These are phyloP conservation scores for Coemansia javaensis DNA, from an alignment of 192 early-diverging fungal genomes.

Conservation along the genomic window DNA sequence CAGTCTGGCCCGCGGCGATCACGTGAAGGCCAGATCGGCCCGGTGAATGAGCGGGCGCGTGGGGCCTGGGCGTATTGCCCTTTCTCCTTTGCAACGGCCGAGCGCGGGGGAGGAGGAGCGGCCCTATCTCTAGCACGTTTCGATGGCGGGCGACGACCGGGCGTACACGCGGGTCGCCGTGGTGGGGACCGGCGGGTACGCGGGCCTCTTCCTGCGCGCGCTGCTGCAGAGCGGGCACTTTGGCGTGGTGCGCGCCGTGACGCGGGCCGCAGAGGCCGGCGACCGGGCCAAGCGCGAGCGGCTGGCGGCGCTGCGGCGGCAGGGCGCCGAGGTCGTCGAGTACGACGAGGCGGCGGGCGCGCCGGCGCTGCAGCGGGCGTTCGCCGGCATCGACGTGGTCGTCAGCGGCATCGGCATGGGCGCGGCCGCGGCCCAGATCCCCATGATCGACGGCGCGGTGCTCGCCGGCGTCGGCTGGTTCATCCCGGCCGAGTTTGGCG, in stretches of 20 bases:
- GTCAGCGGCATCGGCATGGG: constrained; percentile 28
- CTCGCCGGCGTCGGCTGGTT: constrained; percentile 41
- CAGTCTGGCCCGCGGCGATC: no score
- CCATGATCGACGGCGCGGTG: constrained; percentile 39
- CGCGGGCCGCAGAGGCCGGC: constrained; percentile 5
- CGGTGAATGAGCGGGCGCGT: no score
- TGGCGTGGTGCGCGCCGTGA: constrained; percentile 28
- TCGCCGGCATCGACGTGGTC: constrained; percentile 24
- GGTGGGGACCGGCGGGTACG: constrained; percentile 39
- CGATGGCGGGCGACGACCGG: no score
- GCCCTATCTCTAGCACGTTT: no score
- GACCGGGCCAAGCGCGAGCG: constrained; percentile 22
- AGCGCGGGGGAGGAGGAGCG: no score
- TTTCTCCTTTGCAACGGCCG: no score
- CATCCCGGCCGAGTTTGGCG: constrained; percentile 44
- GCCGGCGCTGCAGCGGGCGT: constrained; percentile 13
- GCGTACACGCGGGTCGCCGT: constrained; percentile 30
- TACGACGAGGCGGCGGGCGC: constrained; percentile 3
- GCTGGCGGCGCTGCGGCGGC: constrained; percentile 2
- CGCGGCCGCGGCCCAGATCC: constrained; percentile 17
- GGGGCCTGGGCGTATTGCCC: no score
- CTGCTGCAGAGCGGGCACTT: constrained; percentile 12
- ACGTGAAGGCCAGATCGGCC: no score
- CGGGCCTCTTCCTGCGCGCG: constrained; percentile 24
- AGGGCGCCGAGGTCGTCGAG: constrained; percentile 20